These are phyloP conservation scores for Melanomma pulvis-pyrius DNA, from an alignment of 495 filamentous ascomycete genomes.

Conservation along the genomic window DNA sequence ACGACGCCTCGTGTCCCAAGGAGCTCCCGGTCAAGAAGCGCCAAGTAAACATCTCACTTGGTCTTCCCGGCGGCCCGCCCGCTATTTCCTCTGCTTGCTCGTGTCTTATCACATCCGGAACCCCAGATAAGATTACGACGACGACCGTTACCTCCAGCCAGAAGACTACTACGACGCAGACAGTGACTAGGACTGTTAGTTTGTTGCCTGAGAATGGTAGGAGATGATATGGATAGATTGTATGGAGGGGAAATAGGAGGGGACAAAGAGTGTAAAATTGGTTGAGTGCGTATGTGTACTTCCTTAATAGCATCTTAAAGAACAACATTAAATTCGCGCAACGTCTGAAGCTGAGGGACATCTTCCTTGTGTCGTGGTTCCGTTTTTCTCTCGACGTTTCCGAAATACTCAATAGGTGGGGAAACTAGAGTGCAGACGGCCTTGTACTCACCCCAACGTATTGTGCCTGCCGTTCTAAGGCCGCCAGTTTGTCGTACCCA, in stretches of 20 bases:
- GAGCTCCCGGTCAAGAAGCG: conserved; percentile 34
- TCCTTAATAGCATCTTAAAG: background rate
- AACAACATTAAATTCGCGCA: too few relatives aligned
- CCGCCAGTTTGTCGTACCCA: too few relatives aligned
- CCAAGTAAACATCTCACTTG: conserved; percentile 29
- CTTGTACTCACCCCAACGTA: too few relatives aligned
- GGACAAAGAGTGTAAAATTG: background rate
- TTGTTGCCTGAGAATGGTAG: conserved; percentile 5
- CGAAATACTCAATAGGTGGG: too few relatives aligned
- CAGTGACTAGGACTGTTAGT: conserved; percentile 31
- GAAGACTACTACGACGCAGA: conserved; percentile 19
- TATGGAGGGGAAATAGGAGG: background rate
- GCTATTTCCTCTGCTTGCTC: conserved; percentile 27
- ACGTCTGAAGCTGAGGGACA: too few relatives aligned
- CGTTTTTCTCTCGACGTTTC: too few relatives aligned
- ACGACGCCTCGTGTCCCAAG: conserved; percentile 21
- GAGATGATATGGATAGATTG: background rate
- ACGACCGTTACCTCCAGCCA: conserved; percentile 8
- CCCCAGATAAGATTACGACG: conserved; percentile 14
- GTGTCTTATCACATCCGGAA: conserved; percentile 25
- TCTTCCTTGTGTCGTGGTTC: too few relatives aligned
- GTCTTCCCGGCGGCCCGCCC: conserved; percentile 1
- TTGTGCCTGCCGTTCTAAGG: too few relatives aligned
- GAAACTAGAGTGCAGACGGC: too few relatives aligned
- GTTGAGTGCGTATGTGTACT: background rate